Conservation (phyloP, 1,284 basidiomycete genomes). For the Calocybe gambosa region DNA sequence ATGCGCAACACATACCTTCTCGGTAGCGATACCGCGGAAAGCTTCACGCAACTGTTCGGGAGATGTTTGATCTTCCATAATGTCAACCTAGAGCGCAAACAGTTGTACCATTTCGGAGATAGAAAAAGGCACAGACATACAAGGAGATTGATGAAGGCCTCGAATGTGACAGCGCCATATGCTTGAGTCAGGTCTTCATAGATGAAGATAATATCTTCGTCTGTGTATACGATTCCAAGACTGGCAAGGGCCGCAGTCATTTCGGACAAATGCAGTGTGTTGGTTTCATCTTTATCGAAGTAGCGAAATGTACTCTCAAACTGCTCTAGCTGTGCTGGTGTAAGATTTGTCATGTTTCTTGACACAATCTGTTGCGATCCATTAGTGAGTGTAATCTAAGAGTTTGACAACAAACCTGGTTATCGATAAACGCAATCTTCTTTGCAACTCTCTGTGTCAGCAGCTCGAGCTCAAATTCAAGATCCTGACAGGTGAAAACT, state of each 20-base stretch:
- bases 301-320: conserved; percentile 97
- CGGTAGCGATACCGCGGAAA: conserved; percentile 86
- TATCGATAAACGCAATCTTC: conserved; percentile 94
- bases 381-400: conserved; percentile 6
- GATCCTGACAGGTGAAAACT: conserved; percentile 84
- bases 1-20: conserved; percentile 60
- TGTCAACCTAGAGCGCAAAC: conserved; percentile 64
- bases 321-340: conserved; percentile 94
- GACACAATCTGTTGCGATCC: conserved; percentile 70
- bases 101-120: conserved; percentile 3
- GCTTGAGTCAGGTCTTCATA: conserved; percentile 79
- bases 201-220: conserved; percentile 84
- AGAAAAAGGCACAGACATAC: conserved; percentile 36
- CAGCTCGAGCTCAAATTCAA: conserved; percentile 86
- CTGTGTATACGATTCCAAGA: conserved; percentile 90
- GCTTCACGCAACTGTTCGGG: conserved; percentile 89
- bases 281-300: conserved; percentile 91
- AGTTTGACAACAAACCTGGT: conserved; percentile 58
- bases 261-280: conserved; percentile 81
- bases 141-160: conserved; percentile 92
- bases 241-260: conserved; percentile 92
- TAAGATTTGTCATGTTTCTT: conserved; percentile 85
- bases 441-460: conserved; percentile 78
- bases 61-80: conserved; percentile 93
- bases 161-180: conserved; percentile 88